phyloP scores from a whole-genome alignment of 306 rosid genomes.

The Begonia fuchsioides region DNA sequence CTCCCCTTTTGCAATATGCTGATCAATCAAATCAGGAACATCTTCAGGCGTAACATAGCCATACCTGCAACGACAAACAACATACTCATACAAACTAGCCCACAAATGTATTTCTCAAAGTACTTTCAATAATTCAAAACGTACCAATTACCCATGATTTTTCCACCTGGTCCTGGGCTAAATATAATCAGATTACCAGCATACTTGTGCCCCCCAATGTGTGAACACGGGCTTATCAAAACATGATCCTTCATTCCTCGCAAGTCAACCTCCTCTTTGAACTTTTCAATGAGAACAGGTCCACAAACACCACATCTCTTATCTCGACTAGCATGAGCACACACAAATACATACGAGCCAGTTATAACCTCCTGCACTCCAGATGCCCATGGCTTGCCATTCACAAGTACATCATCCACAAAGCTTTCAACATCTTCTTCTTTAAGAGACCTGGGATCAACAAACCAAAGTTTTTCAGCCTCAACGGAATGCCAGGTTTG shows the following conservation, averaged over 20 bases:
- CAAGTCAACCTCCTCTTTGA: conserved; percentile 41
- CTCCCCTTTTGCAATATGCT: conserved; percentile 62
- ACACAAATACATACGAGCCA: conserved; percentile 76
- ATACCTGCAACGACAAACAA: conserved; percentile 44
- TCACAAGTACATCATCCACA: conserved; percentile 75
- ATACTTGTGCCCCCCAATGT: conserved; percentile 82
- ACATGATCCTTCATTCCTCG: conserved; percentile 55
- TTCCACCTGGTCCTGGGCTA: conserved; percentile 45
- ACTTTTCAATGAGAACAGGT: conserved; percentile 56
- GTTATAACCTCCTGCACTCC: conserved; percentile 30
- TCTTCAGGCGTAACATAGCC: conserved; percentile 91
- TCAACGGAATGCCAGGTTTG: not conserved
- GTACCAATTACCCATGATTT: conserved; percentile 72
- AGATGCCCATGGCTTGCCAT: conserved; percentile 45
- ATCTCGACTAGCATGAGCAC: conserved; percentile 90
- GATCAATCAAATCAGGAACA: conserved; percentile 62
- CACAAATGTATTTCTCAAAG: not conserved
- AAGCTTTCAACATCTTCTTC: conserved; percentile 61
- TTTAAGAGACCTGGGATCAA: conserved; percentile 44
- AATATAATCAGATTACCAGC: conserved; percentile 77
- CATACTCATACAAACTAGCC: not conserved
- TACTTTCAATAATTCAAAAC: conserved; percentile 1
- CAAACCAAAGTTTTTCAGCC: conserved; percentile 1
- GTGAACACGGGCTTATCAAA: conserved; percentile 63
- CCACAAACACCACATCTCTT: conserved; percentile 93